Percentiles rank a stretch among this genome's conserved stretches.
These are phyloP conservation scores for Geotrichum ghanense DNA, from an alignment of 805 yeast genomes.

Conservation along the genomic window DNA sequence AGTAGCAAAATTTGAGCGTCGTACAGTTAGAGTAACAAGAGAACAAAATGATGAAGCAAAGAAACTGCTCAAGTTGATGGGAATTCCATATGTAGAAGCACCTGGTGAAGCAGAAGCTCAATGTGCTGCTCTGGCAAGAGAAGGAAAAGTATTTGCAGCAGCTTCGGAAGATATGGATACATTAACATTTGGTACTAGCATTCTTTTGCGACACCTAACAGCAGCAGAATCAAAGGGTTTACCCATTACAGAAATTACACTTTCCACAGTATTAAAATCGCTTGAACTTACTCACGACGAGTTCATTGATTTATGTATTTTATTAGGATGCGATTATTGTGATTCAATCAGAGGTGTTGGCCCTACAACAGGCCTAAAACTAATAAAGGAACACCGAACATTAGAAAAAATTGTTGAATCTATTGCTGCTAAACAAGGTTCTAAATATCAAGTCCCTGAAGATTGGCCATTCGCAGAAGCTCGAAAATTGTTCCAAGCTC, in stretches of 20 bases:
- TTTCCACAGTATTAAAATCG: slow-evolving; percentile 58
- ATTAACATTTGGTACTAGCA: slow-evolving; percentile 80
- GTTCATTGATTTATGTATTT: slow-evolving; percentile 83
- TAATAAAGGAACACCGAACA: slow-evolving; percentile 74
- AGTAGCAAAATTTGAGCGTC: slow-evolving; percentile 61
- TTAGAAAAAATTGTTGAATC: slow-evolving; percentile 67
- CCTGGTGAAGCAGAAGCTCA: slow-evolving; percentile 99
- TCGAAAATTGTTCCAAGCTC: slow-evolving; percentile 67
- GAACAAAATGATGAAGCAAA: slow-evolving; percentile 95
- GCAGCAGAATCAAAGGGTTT: slow-evolving; percentile 89
- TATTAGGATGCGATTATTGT: slow-evolving; percentile 95
- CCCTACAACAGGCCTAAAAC: slow-evolving; percentile 84
- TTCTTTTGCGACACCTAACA: slow-evolving; percentile 75
- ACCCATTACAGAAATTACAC: slow-evolving; percentile 77
- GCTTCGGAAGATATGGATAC: slow-evolving; percentile 99
- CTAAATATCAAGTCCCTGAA: slow-evolving; percentile 78
- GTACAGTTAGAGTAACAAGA: slow-evolving; percentile 79
- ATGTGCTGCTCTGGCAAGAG: slow-evolving; percentile 83
- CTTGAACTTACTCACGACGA: slow-evolving; percentile 60
- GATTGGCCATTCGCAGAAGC: slow-evolving; percentile 91
- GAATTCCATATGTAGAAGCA: slow-evolving; percentile 85
- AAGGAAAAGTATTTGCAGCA: slow-evolving; percentile 91
- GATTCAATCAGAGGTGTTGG: slow-evolving; percentile 94
- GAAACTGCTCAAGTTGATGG: slow-evolving; percentile 72
- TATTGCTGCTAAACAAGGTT: slow-evolving; percentile 37